Percentiles rank a stretch among this genome's conserved stretches.
Conservation (phyloP, 306 rosid genomes). For the Ormosia semicastrata region DNA sequence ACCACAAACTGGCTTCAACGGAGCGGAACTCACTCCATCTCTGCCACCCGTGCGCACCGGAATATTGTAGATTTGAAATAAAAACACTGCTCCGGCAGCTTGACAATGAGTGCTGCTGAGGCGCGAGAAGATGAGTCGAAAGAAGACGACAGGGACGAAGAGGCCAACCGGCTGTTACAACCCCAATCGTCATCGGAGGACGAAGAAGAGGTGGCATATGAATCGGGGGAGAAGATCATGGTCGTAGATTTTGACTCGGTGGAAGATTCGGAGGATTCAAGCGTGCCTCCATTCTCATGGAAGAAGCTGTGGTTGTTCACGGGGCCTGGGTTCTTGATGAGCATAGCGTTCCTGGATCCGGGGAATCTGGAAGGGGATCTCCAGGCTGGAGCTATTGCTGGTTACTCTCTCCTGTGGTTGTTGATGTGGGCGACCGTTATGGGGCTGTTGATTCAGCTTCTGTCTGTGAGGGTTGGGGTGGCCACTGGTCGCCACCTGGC, state of each 20-base stretch:
- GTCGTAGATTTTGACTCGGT: conserved; percentile 40
- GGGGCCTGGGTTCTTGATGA: conserved; percentile 89
- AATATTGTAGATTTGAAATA: too few relatives aligned
- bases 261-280: conserved; percentile 37
- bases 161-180: conserved; percentile 51
- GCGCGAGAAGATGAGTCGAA: conserved; percentile 34
- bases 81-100: background rate
- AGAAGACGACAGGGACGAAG: conserved; percentile 46
- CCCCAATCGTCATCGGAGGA: conserved; percentile 11
- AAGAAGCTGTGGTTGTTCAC: conserved; percentile 79
- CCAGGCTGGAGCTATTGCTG: conserved; percentile 87
- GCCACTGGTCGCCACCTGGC: conserved; percentile 85
- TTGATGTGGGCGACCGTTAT: conserved; percentile 81
- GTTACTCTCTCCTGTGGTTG: conserved; percentile 81
- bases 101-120: conserved; percentile 43
- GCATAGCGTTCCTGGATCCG: conserved; percentile 92
- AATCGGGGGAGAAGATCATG: conserved; percentile 69
- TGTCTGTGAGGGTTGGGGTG: conserved; percentile 71
- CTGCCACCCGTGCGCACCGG: background rate
- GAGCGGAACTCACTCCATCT: background rate
- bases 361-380: conserved; percentile 92
- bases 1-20: background rate
- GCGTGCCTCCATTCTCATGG: conserved; percentile 68
- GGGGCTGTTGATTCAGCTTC: conserved; percentile 77
- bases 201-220: conserved; percentile 62